Evolutionary conservation across 2,329 filamentous ascomycete species (phyloP), one percentile per base, ranked within the genome.

Genomic region (Biscogniauxia marginata): DNA sequence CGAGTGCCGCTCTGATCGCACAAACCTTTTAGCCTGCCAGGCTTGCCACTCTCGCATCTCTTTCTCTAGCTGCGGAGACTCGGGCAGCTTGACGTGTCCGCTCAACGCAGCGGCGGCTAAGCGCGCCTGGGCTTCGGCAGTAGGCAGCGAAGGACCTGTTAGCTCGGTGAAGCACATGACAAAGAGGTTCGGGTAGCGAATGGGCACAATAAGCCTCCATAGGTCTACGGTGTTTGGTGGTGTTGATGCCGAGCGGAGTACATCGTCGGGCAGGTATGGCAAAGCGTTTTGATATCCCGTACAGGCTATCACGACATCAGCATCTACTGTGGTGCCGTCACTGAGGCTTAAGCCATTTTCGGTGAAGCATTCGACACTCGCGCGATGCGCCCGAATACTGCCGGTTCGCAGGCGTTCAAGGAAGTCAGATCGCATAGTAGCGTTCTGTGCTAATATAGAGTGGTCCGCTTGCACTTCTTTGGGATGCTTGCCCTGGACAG

Each of bases 61-160:
- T 19, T 53, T 49, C 34, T 62, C 52, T 65, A 72, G 72, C 39
- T 65, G 51, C 13, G 65, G 65, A 9, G 60, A 56, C 4, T 60
- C 53, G 0, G 70, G 73, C 16, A 66, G 54, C n/a, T 57, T 20
- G 21, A 72, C 51, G 18, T 60, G 61, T 5, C 66, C 67, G 1
- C 59, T 55, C n/a, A 74, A 46, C 3, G 70, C 59, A 9, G 66
- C 68, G 7, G 67, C 67, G 8, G 68, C 67, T 59, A 70, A 69
- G 34, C 73, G 69, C 16, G 70, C 68, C 61, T 73, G 71, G 1
- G 70, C 67, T 54, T 75, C 73, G 20, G 62, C 61, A 3, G 70
- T 60, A 1, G 72, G 69, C n/a, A 66, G 54, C 6, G 68, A 57
- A 7, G 73, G 66, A 0, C 74, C 73, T 8, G 65, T 50, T 7